Percentiles rank a stretch among this genome's conserved stretches.
These are phyloP conservation scores for Verticillium longisporum DNA, from an alignment of 2,329 filamentous ascomycete genomes.

Conservation along the genomic window DNA sequence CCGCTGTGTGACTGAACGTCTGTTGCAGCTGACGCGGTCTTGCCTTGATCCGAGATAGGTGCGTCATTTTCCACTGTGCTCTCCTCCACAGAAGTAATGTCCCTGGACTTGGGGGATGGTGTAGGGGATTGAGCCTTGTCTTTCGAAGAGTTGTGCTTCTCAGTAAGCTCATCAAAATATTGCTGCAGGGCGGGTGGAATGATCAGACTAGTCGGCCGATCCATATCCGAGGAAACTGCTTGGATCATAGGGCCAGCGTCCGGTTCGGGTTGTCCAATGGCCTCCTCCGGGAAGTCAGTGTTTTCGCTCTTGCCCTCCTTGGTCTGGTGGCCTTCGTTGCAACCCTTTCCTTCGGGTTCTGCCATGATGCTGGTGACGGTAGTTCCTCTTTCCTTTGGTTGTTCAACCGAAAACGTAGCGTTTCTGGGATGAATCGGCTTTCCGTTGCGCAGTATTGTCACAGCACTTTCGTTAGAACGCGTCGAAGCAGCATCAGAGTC, in stretches of 20 bases:
- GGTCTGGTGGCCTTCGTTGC: neutral
- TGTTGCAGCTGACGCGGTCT: neutral
- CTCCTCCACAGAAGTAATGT: no score
- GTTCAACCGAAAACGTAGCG: neutral
- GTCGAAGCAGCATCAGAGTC: neutral
- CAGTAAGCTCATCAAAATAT: neutral
- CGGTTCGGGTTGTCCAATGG: neutral
- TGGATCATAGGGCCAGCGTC: neutral
- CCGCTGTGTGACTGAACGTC: no score
- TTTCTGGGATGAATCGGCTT: neutral
- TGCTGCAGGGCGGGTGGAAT: neutral
- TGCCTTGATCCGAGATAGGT: neutral
- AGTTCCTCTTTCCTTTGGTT: neutral
- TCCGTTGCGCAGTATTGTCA: neutral
- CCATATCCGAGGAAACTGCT: neutral
- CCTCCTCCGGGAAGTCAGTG: neutral
- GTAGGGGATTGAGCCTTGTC: no score
- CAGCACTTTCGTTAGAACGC: neutral
- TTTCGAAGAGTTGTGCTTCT: neutral
- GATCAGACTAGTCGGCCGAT: neutral
- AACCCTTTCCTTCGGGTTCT: neutral
- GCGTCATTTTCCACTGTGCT: no score
- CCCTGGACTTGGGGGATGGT: no score
- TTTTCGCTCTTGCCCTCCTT: neutral
- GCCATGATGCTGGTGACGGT: neutral